Evolutionary conservation across 805 yeast species (phyloP), one percentile per base, ranked within the genome.

Genomic region (Wickerhamiella shivajii): DNA sequence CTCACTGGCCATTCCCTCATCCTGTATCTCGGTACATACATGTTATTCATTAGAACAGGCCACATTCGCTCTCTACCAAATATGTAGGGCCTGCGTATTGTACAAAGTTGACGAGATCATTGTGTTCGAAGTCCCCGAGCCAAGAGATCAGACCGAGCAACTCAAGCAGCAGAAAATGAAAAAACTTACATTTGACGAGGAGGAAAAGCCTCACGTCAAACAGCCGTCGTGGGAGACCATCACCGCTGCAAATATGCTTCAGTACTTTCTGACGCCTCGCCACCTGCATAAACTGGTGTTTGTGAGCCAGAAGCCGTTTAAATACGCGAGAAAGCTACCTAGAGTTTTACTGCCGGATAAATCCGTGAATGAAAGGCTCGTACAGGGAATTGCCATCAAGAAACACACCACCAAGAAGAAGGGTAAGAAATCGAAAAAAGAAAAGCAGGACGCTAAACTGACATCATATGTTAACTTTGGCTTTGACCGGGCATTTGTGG

Each of bases 381-480:
- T 48, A 6, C 47, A 39, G 44, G 66, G 59, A 50, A 59, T 47
- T 7, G 93, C 94, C 17, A 78, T 79, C 51, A 73, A 77, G 77
- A 62, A 40, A 31, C 60, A 44, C 37, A 63, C 73, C 2, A 61
- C 69, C 13, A 50, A 51, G 35, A 51, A 49, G 31, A 47, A 39
- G 50, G 63, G 55, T 52, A 60, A 46, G 45, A 60, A 47, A 33
- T 62, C 63, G 31, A 67, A 64, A 42, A 69, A 67, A 43, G 67
- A 67, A 27, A 66, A 69, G 39, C 61, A 60, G 25, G 67, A 66
- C 26, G 58, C 71, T 26, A 56, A 64, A 21, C 63, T 62, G 24
- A 84, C 95, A 5, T 74, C 72, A 44, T 79, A 63, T 46, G 78
- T 84, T 31, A 81, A 84, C 47, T 63, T 84, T 28, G 96, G 96